Conservation (phyloP, 2,329 filamentous ascomycete genomes). For the Talaromyces rugulosus region DNA sequence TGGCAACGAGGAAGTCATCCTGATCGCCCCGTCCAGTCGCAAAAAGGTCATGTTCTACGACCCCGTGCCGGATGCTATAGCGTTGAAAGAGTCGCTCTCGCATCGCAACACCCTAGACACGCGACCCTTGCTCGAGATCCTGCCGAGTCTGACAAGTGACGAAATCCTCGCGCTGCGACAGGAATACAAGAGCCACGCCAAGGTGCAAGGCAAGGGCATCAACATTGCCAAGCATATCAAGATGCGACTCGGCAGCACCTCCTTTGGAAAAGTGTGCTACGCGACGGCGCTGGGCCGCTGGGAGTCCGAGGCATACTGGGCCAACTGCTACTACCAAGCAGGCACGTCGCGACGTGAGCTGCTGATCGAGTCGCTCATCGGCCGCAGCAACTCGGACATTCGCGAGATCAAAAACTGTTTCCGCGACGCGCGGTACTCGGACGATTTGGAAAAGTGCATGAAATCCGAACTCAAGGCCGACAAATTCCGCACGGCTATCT, state of each 20-base stretch:
- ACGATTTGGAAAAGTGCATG: slow-evolving; percentile 80
- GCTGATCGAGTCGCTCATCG: slow-evolving; percentile 90
- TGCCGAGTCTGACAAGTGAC: slow-evolving; percentile 79
- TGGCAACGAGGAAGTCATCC: slow-evolving; percentile 29
- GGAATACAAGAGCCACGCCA: slow-evolving; percentile 88
- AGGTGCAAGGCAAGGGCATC: slow-evolving; percentile 50
- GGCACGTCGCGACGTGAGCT: slow-evolving; percentile 80
- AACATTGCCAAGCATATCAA: slow-evolving; percentile 50
- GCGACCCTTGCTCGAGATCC: slow-evolving; percentile 71
- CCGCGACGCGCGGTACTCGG: slow-evolving; percentile 83
- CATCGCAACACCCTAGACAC: slow-evolving; percentile 63
- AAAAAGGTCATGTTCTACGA: slow-evolving; percentile 78
- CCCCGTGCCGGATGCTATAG: slow-evolving; percentile 70
- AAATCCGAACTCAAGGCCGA: slow-evolving; percentile 88
- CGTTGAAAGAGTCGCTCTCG: slow-evolving; percentile 71
- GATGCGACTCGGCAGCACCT: slow-evolving; percentile 42
- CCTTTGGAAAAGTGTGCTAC: slow-evolving; percentile 85
- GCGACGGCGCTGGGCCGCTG: slow-evolving; percentile 82
- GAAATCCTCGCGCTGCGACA: slow-evolving; percentile 80
- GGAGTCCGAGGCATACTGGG: slow-evolving; percentile 96
- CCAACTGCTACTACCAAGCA: slow-evolving; percentile 94
- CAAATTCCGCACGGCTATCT: slow-evolving; percentile 86
- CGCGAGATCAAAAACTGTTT: slow-evolving; percentile 81
- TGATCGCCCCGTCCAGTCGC: slow-evolving; percentile 41
- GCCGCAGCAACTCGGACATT: slow-evolving; percentile 82